Conservation (phyloP, 768 basidiomycete genomes). For the Suillus ampliporus region DNA sequence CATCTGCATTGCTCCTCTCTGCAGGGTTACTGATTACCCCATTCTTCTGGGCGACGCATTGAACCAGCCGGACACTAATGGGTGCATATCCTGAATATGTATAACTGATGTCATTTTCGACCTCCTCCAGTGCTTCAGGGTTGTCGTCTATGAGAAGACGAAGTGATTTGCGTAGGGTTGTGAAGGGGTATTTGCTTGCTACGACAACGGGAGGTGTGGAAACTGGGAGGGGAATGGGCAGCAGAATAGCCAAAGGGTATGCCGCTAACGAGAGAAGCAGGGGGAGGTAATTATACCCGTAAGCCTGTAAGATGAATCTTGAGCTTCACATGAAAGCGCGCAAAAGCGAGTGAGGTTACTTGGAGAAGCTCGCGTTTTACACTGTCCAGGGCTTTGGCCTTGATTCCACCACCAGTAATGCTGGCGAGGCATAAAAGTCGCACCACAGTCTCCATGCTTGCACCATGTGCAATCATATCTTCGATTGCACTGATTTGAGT, state of each 20-base stretch:
- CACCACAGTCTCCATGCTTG: slow-evolving; percentile 78
- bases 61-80: slow-evolving; percentile 87
- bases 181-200: slow-evolving; percentile 71
- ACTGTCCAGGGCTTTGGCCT: slow-evolving; percentile 82
- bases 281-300: slow-evolving; percentile 76
- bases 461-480: slow-evolving; percentile 86
- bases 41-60: slow-evolving; percentile 91
- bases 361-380: slow-evolving; percentile 93
- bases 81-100: slow-evolving; percentile 98
- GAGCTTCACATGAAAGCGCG: not conserved
- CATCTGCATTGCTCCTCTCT: slow-evolving; percentile 53
- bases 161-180: slow-evolving; percentile 76
- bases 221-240: slow-evolving; percentile 71
- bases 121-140: slow-evolving; percentile 74
- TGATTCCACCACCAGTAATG: slow-evolving; percentile 85
- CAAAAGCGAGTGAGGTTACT: slow-evolving; percentile 37
- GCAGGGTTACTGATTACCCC: slow-evolving; percentile 85
- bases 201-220: slow-evolving; percentile 47
- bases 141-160: slow-evolving; percentile 92
- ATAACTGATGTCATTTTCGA: slow-evolving; percentile 94
- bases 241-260: slow-evolving; percentile 69
- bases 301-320: slow-evolving; percentile 53
- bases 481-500: slow-evolving; percentile 88
- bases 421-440: slow-evolving; percentile 87
- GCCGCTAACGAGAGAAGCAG: slow-evolving; percentile 67